Evolutionary conservation across 352 stramenopile species (phyloP).

Genomic region (Pythium chondricola): DNA sequence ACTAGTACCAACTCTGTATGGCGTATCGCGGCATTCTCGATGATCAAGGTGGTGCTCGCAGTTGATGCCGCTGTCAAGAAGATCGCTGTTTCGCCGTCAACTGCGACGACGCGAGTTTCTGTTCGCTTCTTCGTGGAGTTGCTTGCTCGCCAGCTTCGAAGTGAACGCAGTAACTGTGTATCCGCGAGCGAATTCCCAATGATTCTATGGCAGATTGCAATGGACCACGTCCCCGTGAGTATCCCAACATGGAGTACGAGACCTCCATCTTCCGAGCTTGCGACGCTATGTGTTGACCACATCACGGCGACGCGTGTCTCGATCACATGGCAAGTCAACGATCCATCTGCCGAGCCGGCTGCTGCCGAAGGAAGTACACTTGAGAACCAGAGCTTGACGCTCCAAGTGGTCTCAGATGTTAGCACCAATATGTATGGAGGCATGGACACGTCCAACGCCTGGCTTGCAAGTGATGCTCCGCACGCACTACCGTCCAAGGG

Average conservation of each 20-base stretch:
- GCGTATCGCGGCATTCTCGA: conserved; percentile 1
- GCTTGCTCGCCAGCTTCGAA: neutral
- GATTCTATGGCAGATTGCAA: conserved; percentile 10
- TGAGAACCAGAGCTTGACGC: neutral
- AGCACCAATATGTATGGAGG: neutral
- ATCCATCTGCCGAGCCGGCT: too few species aligned
- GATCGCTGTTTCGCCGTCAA: neutral
- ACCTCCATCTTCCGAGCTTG: too few species aligned
- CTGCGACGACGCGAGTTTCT: neutral
- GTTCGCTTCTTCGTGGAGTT: conserved; percentile 5
- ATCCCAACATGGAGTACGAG: too few species aligned
- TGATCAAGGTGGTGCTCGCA: conserved; percentile 1
- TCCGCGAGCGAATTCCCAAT: neutral
- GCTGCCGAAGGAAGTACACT: neutral
- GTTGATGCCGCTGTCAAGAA: neutral
- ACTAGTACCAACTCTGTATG: neutral
- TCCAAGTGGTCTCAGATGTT: neutral
- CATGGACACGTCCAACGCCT: neutral
- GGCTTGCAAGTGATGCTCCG: too few species aligned
- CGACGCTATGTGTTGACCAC: neutral
- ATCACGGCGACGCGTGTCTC: neutral
- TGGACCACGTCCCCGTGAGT: neutral
- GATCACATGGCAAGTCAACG: conserved; percentile 3
- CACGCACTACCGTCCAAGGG: conserved; percentile 11
- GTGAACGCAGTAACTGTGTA: neutral